A percentile compares a stretch with the other conserved stretches of the same genome.
phyloP scores from a whole-genome alignment of 2,329 filamentous ascomycete genomes.

The Fusarium nygamai region DNA sequence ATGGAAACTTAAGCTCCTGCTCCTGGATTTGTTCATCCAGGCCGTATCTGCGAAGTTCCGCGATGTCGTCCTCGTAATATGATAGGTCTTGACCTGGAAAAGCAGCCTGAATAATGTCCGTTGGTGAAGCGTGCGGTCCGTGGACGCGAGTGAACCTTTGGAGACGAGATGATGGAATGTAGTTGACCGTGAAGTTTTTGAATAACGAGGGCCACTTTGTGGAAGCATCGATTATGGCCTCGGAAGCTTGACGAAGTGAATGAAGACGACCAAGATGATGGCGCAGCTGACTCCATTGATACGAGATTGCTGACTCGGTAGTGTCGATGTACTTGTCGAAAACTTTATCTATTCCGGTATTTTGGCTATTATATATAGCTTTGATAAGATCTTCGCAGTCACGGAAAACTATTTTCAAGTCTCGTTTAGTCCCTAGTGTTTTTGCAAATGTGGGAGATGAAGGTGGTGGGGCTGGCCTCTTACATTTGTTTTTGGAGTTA shows the following conservation, averaged over 20 bases:
- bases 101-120: not conserved
- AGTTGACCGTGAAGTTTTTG: not conserved
- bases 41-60: not conserved
- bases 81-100: not conserved
- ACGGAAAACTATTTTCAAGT: not conserved
- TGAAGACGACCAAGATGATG: slow-evolving; percentile 4
- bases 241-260: slow-evolving; percentile 4
- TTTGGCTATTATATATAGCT: not conserved
- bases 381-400: slow-evolving; percentile 4
- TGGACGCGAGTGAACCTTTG: not conserved
- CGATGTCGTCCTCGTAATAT: not conserved
- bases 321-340: not conserved
- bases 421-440: not conserved
- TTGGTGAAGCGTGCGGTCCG: not conserved
- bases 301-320: not conserved
- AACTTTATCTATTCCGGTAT: not conserved
- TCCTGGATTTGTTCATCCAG: not conserved
- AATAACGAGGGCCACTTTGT: not conserved
- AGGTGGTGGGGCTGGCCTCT: not conserved
- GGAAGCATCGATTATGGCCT: not conserved
- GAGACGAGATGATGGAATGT: not conserved
- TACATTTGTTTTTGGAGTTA: not conserved
- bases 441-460: not conserved
- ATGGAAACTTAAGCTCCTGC: not conserved
- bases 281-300: slow-evolving; percentile 2